Base-by-base conservation (phyloP, 768 basidiomycete genomes). In the Calocybe cyanea region DNA sequence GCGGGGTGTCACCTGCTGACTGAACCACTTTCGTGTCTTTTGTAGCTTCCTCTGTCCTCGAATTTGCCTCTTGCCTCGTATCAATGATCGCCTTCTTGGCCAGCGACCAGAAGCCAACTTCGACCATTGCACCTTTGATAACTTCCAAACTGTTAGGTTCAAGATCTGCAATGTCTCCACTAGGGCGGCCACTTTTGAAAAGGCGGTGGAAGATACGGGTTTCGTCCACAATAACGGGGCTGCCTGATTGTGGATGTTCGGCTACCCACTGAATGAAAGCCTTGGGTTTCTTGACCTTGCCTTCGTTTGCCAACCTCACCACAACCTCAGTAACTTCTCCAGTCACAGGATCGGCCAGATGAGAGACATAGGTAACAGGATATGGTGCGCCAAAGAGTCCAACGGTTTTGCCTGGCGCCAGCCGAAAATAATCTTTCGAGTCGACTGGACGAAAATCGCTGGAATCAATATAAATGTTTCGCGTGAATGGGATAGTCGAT, bases 221-320 rank as follows among this genome's bases (percentile, higher is more conserved):
- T 67, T 99, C 94, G 62, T 91, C 85, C 53, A 98, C 75, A 38
- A 66, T 68, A 45, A 97, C 87, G 13, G 94, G 92, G 54, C 87
- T 90, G 6, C 84, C 81, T 1, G 87, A 84, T 17, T 80, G 67
- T 6, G 73, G 65, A 61, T 93, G 87, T 59, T 90, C 85, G 19
- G 89, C 92, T 11, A 99, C 91, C 95, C 95, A 99, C 59, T 98
- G 95, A 57, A 98, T 92, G 66, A 82, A 97, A 23, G 92, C 82
- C 61, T 95, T 97, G 10, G 90, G 87, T 64, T 95, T 97, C 64
- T 78, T 81, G 13, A 68, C 58, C 13, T 70, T 58, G 8, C 77
- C 80, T 31, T 74, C 76, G 48, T 90, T 80, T 63, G 97, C 93
- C 24, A 92, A 67, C 42, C 72, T 76, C 63, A 86, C 90, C 40